A percentile compares a stretch with the other conserved stretches of the same genome.
Conservation (phyloP, 2,329 filamentous ascomycete species). For the Cercospora sp. region DNA sequence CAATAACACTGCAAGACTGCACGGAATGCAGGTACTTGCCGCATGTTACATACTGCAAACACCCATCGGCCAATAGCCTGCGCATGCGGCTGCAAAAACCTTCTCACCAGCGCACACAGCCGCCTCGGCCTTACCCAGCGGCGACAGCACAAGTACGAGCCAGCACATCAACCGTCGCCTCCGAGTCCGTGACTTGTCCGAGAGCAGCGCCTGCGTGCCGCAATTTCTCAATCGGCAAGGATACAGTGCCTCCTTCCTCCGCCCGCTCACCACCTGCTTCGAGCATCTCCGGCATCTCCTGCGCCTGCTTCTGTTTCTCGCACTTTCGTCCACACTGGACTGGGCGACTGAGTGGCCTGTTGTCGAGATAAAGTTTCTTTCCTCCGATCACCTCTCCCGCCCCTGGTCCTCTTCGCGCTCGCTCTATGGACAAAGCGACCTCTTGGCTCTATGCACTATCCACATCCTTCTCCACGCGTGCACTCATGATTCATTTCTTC, state of each 20-base stretch:
- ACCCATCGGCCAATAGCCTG: not conserved
- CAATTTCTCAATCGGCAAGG: not conserved
- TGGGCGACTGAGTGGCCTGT: not conserved
- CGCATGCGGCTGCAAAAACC: not conserved
- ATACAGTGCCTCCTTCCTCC: not conserved
- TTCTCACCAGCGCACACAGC: not conserved
- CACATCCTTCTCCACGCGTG: not conserved
- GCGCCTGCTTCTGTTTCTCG: not conserved
- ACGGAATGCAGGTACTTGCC: slow-evolving; percentile 2
- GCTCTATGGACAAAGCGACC: not conserved
- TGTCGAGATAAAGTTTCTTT: not conserved
- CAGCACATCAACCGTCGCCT: not conserved
- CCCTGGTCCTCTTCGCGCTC: not conserved
- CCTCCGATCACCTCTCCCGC: not conserved
- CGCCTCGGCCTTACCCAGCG: not conserved
- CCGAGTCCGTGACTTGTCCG: slow-evolving; percentile 2
- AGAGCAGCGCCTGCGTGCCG: not conserved
- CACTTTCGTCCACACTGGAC: not conserved
- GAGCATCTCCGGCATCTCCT: slow-evolving; percentile 2
- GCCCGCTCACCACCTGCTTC: not conserved
- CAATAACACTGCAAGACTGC: not conserved
- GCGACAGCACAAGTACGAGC: not conserved
- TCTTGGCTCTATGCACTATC: not conserved
- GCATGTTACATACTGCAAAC: slow-evolving; percentile 7
- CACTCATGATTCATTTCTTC: not conserved